Evolutionary conservation across 495 filamentous ascomycete genomes (phyloP).

Genomic region (Hypomontagnella monticulosa): DNA sequence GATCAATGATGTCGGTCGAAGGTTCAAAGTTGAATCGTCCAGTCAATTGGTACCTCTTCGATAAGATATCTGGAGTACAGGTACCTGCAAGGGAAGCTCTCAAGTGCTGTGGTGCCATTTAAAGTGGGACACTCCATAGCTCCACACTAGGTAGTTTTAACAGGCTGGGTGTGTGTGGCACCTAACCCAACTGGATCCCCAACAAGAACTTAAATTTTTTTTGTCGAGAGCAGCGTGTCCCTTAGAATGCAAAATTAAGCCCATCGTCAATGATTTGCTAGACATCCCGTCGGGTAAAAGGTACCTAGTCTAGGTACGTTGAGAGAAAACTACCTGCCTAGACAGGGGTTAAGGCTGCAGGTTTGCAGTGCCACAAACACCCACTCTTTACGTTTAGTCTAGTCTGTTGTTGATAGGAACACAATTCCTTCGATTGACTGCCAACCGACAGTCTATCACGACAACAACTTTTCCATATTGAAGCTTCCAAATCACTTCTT

Average conservation of each 20-base stretch:
- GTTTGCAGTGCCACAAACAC: conserved; percentile 18
- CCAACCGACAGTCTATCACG: conserved; percentile 11
- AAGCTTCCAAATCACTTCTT: conserved; percentile 14
- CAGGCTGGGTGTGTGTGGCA: conserved; percentile 30
- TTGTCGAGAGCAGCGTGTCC: conserved; percentile 42
- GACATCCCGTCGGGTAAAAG: conserved; percentile 17
- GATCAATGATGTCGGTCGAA: too few species aligned
- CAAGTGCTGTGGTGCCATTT: not conserved
- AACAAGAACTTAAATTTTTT: conserved; percentile 47
- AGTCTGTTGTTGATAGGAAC: conserved; percentile 21
- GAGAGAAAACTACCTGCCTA: conserved; percentile 8
- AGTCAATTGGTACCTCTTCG: too few species aligned
- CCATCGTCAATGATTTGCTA: conserved; percentile 19
- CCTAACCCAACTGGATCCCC: conserved; percentile 44
- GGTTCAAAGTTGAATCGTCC: too few species aligned
- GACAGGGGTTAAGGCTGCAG: conserved; percentile 7
- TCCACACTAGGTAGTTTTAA: conserved; percentile 42
- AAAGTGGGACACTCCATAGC: conserved; percentile 14
- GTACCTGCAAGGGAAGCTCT: conserved; percentile 14
- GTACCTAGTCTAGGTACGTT: conserved; percentile 32
- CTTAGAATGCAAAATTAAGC: conserved; percentile 31
- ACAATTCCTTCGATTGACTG: not conserved
- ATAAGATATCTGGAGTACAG: conserved; percentile 14
- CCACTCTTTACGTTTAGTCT: not conserved
- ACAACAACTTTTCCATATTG: conserved; percentile 11